Percentiles rank a stretch among this genome's conserved stretches.
These are phyloP conservation scores for Acanthamoeba royreba DNA, from an alignment of 208 protist species.

Conservation along the genomic window DNA sequence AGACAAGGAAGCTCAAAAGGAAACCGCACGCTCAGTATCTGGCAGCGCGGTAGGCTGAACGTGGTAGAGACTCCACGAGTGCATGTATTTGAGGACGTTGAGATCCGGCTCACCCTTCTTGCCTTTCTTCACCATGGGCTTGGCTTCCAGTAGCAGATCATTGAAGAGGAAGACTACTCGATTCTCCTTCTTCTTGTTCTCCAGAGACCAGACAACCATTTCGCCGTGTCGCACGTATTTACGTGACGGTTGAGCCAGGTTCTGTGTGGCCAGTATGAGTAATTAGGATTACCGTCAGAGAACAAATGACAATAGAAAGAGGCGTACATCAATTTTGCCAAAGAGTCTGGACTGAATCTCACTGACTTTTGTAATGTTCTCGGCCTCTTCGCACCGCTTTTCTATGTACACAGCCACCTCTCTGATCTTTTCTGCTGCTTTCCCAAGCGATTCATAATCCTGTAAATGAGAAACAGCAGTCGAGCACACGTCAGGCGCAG, in stretches of 20 bases:
- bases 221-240: slow-evolving; percentile 9
- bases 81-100: neutral
- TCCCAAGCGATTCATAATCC: neutral
- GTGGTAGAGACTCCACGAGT: slow-evolving; percentile 4
- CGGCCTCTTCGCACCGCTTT: neutral
- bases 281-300: neutral
- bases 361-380: slow-evolving; percentile 28
- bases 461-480: neutral
- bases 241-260: neutral
- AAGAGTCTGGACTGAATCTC: slow-evolving; percentile 1
- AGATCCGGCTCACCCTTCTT: neutral
- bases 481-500: neutral
- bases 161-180: slow-evolving; percentile 32
- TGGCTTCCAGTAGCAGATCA: slow-evolving; percentile 26
- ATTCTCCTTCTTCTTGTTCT: slow-evolving; percentile 17
- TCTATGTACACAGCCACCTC: slow-evolving; percentile 9
- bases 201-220: neutral
- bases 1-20: neutral
- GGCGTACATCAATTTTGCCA: neutral
- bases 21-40: neutral
- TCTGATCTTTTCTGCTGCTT: neutral
- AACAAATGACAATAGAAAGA: neutral
- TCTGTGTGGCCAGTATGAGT: neutral
- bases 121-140: slow-evolving; percentile 10
- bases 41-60: neutral